A percentile compares a stretch with the other conserved stretches of the same genome.
Conservation (phyloP, 148 eudicot species). For the Polygonum maritimum region DNA sequence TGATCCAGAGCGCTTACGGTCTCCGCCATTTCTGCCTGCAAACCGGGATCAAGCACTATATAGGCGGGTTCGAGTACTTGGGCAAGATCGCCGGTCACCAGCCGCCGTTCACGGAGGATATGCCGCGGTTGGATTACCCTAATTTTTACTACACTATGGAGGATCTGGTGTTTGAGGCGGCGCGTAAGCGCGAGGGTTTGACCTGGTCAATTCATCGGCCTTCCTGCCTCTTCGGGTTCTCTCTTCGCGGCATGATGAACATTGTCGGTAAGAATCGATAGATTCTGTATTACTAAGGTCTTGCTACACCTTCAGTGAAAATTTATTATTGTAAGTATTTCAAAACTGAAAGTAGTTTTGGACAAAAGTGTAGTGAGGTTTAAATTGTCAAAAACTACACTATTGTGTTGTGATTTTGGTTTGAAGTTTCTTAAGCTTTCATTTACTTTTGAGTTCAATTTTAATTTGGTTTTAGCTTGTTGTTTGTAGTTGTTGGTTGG, state of each 20-base stretch:
- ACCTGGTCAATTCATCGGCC: conserved; percentile 36
- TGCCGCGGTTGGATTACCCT: conserved; percentile 24
- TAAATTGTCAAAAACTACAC: too few relatives aligned
- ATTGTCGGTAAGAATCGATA: conserved; percentile 11
- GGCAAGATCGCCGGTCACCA: conserved; percentile 13
- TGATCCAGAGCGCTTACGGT: conserved; percentile 17
- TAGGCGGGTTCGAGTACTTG: conserved; percentile 19
- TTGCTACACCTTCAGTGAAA: too few relatives aligned
- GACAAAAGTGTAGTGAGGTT: too few relatives aligned
- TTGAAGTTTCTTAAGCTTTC: too few relatives aligned
- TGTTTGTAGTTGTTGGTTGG: too few relatives aligned
- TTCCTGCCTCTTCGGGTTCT: conserved; percentile 22
- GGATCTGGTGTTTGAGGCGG: conserved; percentile 25
- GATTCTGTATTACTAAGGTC: too few relatives aligned
- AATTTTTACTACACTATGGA: conserved; percentile 33
- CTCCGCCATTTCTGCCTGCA: conserved; percentile 28
- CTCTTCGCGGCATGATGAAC: conserved; percentile 34
- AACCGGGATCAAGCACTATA: conserved; percentile 28
- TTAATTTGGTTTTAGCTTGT: too few relatives aligned
- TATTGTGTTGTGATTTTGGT: too few relatives aligned
- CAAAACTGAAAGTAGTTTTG: too few relatives aligned
- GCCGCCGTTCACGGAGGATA: conserved; percentile 30
- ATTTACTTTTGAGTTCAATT: too few relatives aligned
- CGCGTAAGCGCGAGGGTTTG: conserved; percentile 21
- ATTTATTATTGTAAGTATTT: too few relatives aligned